phyloP scores from a whole-genome alignment of 768 basidiomycete genomes.

The Rhodotorula taiwanensis region DNA sequence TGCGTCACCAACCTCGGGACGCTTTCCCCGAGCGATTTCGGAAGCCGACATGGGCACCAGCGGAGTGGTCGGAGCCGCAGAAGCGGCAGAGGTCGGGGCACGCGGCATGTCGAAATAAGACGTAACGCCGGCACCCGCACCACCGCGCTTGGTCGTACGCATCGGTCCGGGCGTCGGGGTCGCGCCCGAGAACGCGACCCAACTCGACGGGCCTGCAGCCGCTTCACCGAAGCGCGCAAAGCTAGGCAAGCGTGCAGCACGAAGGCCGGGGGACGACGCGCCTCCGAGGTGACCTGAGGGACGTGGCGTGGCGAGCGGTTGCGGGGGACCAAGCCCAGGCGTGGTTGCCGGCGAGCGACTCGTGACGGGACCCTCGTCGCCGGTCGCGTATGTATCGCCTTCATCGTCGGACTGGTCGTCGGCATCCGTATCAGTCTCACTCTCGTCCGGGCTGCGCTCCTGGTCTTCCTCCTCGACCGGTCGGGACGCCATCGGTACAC shows the following conservation, averaged over 20 bases:
- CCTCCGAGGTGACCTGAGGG: too few relatives aligned
- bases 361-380: conserved; percentile 26
- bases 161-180: conserved; percentile 33
- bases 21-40: conserved; percentile 23
- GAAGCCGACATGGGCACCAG: conserved; percentile 23
- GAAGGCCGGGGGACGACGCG: not conserved
- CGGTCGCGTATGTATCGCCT: conserved; percentile 16
- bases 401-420: conserved; percentile 7
- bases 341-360: conserved; percentile 14
- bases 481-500: not conserved
- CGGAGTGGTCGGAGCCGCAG: conserved; percentile 16
- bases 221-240: conserved; percentile 5
- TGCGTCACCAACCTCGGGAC: conserved; percentile 37
- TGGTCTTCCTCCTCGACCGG: conserved; percentile 42
- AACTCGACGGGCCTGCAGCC: not conserved
- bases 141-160: conserved; percentile 19
- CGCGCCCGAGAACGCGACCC: conserved; percentile 31
- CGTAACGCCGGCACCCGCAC: not conserved
- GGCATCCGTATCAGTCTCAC: conserved; percentile 39
- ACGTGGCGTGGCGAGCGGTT: conserved; percentile 2
- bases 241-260: conserved; percentile 5
- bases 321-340: conserved; percentile 2
- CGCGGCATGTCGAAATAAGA: conserved; percentile 38
- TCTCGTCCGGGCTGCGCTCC: conserved; percentile 40
- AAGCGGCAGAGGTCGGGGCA: not conserved